Percentiles rank a stretch among this genome's conserved stretches.
Conservation (phyloP, 2,329 filamentous ascomycete genomes). For the Didymella segeticola region DNA sequence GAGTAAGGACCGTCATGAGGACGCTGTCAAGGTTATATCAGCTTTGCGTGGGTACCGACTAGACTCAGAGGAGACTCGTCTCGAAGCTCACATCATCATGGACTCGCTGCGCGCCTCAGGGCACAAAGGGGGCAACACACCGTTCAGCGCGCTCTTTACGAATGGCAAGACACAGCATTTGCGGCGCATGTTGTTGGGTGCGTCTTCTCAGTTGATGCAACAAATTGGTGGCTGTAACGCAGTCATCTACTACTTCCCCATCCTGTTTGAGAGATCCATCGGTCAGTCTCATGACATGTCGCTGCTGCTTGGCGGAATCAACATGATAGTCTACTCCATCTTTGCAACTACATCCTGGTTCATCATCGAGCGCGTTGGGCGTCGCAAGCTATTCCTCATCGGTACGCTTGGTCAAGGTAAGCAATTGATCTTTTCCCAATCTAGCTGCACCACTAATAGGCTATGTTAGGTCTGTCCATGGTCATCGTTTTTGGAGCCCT, state of each 20-base stretch:
- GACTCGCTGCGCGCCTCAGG: slow-evolving; percentile 59
- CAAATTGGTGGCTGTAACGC: slow-evolving; percentile 47
- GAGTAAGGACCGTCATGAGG: slow-evolving; percentile 67
- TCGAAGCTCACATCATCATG: slow-evolving; percentile 71
- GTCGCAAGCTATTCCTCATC: slow-evolving; percentile 52
- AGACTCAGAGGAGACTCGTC: slow-evolving; percentile 63
- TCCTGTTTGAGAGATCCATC: slow-evolving; percentile 59
- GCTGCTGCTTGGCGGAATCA: slow-evolving; percentile 55
- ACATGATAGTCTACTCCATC: slow-evolving; percentile 63
- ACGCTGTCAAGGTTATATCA: slow-evolving; percentile 63
- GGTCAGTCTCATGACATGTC: slow-evolving; percentile 52
- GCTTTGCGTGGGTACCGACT: slow-evolving; percentile 57
- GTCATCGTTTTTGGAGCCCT: slow-evolving; percentile 49
- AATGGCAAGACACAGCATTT: slow-evolving; percentile 71
- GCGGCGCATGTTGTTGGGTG: slow-evolving; percentile 67
- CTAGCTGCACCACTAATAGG: not conserved
- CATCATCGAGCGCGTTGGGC: slow-evolving; percentile 67
- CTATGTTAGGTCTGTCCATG: slow-evolving; percentile 60
- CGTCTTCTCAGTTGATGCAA: slow-evolving; percentile 52
- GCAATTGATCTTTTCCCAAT: too few species aligned
- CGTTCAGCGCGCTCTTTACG: slow-evolving; percentile 63
- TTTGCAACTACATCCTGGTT: slow-evolving; percentile 68
- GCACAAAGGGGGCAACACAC: slow-evolving; percentile 50
- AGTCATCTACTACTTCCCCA: slow-evolving; percentile 54
- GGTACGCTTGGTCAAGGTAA: slow-evolving; percentile 55